Conservation (phyloP, 345 rosid genomes). For the Aquilaria yunnanensis region DNA sequence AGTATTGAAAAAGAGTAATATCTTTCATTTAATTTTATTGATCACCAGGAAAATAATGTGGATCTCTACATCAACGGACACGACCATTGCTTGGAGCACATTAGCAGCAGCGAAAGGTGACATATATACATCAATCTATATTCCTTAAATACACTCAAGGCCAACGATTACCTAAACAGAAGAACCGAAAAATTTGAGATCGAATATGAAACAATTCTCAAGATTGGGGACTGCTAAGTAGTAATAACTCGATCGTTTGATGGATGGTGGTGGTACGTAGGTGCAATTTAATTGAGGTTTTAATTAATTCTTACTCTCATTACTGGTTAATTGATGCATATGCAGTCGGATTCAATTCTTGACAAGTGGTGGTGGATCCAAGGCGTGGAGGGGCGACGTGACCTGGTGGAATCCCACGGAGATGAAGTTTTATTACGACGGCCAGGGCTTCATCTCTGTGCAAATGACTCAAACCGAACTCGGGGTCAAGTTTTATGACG, state of each 20-base stretch:
- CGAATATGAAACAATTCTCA: no score
- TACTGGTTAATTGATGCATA: no score
- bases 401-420: conserved; percentile 17
- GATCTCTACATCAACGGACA: conserved; percentile 50
- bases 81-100: conserved; percentile 44
- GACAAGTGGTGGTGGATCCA: conserved; percentile 87
- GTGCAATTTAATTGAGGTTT: no score
- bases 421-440: conserved; percentile 61
- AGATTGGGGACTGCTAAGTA: no score
- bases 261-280: no score
- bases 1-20: no score
- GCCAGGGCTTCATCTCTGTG: conserved; percentile 81
- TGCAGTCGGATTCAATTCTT: conserved; percentile 49
- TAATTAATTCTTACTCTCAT: no score
- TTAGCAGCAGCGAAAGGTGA: conserved; percentile 32
- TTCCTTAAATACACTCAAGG: no score
- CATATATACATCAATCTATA: background rate
- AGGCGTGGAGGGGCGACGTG: conserved; percentile 71
- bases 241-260: no score
- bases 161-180: no score
- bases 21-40: background rate
- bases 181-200: no score
- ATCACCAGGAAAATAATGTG: conserved; percentile 32
- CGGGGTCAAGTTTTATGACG: conserved; percentile 39
- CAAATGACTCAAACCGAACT: conserved; percentile 21